Evolutionary conservation across 23 red algal species (phyloP), one percentile per base, ranked within the genome.

Genomic region (Gracilaria domingensis): DNA sequence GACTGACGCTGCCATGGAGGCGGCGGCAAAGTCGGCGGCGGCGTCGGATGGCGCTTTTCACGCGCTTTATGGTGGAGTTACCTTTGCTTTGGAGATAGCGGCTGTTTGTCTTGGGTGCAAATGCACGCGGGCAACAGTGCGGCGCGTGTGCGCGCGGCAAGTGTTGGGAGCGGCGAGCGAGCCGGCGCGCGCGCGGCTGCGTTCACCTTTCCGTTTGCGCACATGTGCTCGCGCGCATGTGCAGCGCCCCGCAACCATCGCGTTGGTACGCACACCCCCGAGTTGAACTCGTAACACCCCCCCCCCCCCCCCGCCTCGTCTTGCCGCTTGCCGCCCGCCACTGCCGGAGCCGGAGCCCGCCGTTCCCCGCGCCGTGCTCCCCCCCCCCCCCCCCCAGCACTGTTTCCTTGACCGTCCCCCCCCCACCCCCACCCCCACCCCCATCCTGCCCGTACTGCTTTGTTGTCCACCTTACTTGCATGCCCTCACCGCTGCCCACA

Each of bases 91-190:
- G 8, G 48, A 51, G 48, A n/a, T n/a, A n/a, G n/a, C n/a, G 18
- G 56, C 56, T 5, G 4, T 60, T 60, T 60, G 56, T 23, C 11
- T 5, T 12, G 5, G 69, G 36, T 75, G 69, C 69, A 75, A 75
- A 75, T 75, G 69, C 69, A 75, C 35, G 17, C 7, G 17, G 69
- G 69, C 69, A 75, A 75, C 69, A 75, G 69, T 12, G 65, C 65
- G 11, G 37, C 37, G 37, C 37, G 18, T 18, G 17, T 45, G 4
- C 11, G 4, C 5, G 42, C 42, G 42, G 42, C 42, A n/a, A n/a
- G n/a, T n/a, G n/a, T n/a, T n/a, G n/a, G n/a, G n/a, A n/a, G 42
- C 42, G 42, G 26, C 26, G 58, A 26, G 58, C 58, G 26, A 4
- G 4, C 58, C 4, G 6, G 26, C 26, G 58, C 58, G 58, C 58